Base-by-base conservation (phyloP, 2,329 filamentous ascomycete genomes). In the Fusarium falciforme region DNA sequence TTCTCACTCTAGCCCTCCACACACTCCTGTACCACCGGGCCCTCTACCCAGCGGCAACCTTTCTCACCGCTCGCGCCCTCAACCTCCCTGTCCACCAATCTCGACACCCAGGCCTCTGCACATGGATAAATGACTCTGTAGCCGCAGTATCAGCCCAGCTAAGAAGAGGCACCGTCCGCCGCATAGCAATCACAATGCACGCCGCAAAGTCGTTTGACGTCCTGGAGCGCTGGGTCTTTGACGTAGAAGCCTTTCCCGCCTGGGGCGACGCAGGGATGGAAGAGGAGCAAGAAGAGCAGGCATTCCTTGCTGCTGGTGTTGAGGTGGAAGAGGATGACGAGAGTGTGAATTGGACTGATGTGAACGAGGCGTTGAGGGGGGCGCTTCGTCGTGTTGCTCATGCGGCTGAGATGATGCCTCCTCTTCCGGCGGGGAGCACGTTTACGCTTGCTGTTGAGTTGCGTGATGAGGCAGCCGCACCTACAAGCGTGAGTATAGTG, bases 41-140 rank as follows among this genome's bases (percentile, higher is more conserved):
- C 68, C 90, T 98, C 79, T 98, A 98, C 82, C 94, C 95, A 0
- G 83, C 85, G 58, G 84, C 89, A 31, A 94, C 94, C 38, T 98
- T 98, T 84, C 89, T 96, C 67, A 90, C 92, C 47, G 90, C 92
- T 42, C 90, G 93, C 73, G 94, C 94, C 78, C 95, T 95, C 87
- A 95, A 96, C 84, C 91, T 94, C 67, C 89, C 94, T 33, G 93
- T 97, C 54, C 92, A 93, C 77, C 95, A 98, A 81, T 96, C 91
- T 69, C 93, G 95, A 67, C 95, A 98, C 82, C 94, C 95, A 0
- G 90, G 90, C 76, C 93, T 98, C 73, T 97, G 94, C 87, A 86
- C 90, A 78, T 98, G 95, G 93, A 91, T 98, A 82, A 90, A 88
- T 79, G 93, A 96, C 81, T 94, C 95, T 74, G 89, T 96, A 47